Evolutionary conservation across 1,284 basidiomycete genomes (phyloP), one percentile per base, ranked within the genome.

Genomic region (Trichosporon asahii): DNA sequence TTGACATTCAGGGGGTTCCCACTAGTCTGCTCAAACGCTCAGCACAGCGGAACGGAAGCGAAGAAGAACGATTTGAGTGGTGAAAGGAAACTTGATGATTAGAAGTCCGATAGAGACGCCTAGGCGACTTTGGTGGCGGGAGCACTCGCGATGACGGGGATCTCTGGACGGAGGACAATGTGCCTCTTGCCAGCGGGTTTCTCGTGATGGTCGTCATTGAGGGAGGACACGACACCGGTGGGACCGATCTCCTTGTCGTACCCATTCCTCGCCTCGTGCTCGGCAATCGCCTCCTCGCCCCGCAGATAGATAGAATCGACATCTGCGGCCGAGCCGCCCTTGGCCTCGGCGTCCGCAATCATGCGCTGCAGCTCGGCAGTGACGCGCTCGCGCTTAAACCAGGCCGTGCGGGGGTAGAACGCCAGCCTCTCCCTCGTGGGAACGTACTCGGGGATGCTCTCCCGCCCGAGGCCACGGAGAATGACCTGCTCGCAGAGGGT

Each of bases 401-500:
- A 76, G 0, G 75, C 77, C 4, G 76, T 77, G 44, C 78, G 75
- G 0, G 77, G 75, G 66, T 78, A 78, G 55, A 69, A 73, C 4
- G 70, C 23, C 7, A 75, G 23, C 2, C 76, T 65, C 11, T 72
- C 69, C 1, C 76, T 70, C 3, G 74, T 77, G 3, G 77, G 76
- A 23, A 68, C 72, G 72, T 73, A 77, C 67, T 78, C 77, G 1
- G 78, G 77, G 14, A 79, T 67, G 1, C 69, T 70, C 9, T 64
- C 55, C n/a, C 77, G 70, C 1, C 73, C 74, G 15, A 79, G 73
- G 2, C 69, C 73, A 11, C 75, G 73, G 6, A 79, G 75, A 46
- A 79, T 79, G 31, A 78, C 77, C 64, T 78, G 76, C 68, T 79
- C 78, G 66, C 73, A 73, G 12, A 78, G 74, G 4, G 76, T 77